Evolutionary conservation across 306 rosid species (phyloP).

Genomic region (Gastrolobium bilobum): DNA sequence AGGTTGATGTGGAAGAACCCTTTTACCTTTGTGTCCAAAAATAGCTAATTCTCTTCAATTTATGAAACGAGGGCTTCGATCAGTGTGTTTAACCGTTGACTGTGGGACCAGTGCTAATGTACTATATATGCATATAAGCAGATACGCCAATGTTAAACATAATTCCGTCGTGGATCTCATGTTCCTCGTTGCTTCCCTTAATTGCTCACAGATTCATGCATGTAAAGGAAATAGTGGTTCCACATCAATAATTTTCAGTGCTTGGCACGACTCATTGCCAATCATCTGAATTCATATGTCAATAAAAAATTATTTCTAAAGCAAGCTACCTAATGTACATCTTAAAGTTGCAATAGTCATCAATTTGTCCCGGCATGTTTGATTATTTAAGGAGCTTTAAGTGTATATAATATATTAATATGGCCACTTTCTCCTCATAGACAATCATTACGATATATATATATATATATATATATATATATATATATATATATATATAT

Average conservation of each 20-base stretch:
- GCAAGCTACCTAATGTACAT: not conserved
- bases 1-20: no score
- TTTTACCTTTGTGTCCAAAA: no score
- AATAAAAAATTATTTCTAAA: constrained; percentile 18
- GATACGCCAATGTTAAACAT: constrained; percentile 17
- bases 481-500: no score
- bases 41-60: no score
- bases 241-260: constrained; percentile 48
- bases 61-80: no score
- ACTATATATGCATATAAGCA: not conserved
- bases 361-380: constrained; percentile 33
- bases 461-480: no score
- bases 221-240: constrained; percentile 30
- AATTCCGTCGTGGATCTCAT: constrained; percentile 48
- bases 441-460: not conserved
- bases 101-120: not conserved
- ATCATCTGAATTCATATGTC: constrained; percentile 21
- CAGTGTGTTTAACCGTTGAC: not conserved
- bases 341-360: constrained; percentile 33
- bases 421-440: not conserved
- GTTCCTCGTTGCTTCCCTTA: constrained; percentile 33
- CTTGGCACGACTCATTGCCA: constrained; percentile 55
- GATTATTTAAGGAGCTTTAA: constrained; percentile 28
- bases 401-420: not conserved
- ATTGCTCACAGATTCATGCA: constrained; percentile 47